Evolutionary conservation across 768 basidiomycete genomes (phyloP).

Genomic region (Boletus reticulatus): DNA sequence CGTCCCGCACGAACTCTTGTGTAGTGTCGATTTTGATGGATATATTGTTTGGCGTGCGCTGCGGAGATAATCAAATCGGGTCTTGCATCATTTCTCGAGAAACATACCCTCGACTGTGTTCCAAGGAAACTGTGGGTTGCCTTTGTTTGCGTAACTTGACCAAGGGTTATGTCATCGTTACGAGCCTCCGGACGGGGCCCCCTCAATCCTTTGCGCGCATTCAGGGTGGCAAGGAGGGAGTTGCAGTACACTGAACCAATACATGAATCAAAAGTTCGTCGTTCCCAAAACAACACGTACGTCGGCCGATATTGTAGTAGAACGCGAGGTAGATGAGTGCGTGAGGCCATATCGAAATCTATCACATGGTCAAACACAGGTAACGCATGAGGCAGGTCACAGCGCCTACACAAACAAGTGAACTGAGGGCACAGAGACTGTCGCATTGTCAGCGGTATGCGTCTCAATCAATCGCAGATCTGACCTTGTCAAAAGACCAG

Average conservation of each 20-base stretch:
- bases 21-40: constrained; percentile 67
- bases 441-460: constrained; percentile 1
- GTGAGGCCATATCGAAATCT: constrained; percentile 47
- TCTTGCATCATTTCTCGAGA: neutral
- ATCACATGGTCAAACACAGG: neutral
- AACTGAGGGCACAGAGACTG: constrained; percentile 52
- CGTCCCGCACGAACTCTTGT: constrained; percentile 48
- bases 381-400: neutral
- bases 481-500: constrained; percentile 33
- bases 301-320: constrained; percentile 57
- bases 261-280: neutral
- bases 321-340: constrained; percentile 42
- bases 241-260: constrained; percentile 51
- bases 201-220: constrained; percentile 50
- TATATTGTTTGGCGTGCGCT: constrained; percentile 43
- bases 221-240: constrained; percentile 59
- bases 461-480: neutral
- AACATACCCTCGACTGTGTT: constrained; percentile 9
- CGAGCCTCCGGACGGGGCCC: neutral
- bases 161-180: constrained; percentile 13
- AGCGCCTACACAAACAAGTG: constrained; percentile 45
- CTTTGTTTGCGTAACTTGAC: constrained; percentile 2
- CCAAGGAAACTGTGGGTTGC: neutral
- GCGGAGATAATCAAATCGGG: neutral
- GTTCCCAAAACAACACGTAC: constrained; percentile 36